A percentile compares a stretch with the other conserved stretches of the same genome.
phyloP scores from a whole-genome alignment of 148 eudicot species.

The Rheum nobile region DNA sequence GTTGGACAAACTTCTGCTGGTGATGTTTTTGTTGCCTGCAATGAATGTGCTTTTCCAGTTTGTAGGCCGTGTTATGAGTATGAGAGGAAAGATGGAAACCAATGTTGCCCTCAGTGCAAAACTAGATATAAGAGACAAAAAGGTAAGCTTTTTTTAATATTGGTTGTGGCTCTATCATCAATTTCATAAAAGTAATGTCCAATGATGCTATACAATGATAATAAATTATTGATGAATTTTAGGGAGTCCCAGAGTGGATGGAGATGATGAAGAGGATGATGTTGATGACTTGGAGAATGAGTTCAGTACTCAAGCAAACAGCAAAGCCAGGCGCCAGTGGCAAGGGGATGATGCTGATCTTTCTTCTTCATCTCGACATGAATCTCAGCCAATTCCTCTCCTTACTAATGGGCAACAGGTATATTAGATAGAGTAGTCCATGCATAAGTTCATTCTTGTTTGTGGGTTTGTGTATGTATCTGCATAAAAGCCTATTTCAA shows the following conservation, averaged over 20 bases:
- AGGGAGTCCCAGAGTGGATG: conserved; percentile 67
- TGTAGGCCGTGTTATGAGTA: conserved; percentile 70
- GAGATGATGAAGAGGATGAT: conserved; percentile 67
- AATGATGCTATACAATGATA: not conserved
- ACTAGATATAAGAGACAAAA: conserved; percentile 61
- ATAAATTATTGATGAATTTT: not conserved
- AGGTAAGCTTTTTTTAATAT: conserved; percentile 19
- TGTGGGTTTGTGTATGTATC: not conserved
- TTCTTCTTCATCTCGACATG: conserved; percentile 81
- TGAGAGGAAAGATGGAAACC: conserved; percentile 70
- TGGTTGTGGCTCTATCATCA: not conserved
- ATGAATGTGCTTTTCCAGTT: conserved; percentile 72
- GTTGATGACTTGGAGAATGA: conserved; percentile 59
- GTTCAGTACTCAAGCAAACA: conserved; percentile 41
- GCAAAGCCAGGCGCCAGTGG: conserved; percentile 62
- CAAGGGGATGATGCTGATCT: conserved; percentile 68
- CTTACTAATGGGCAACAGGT: conserved; percentile 81
- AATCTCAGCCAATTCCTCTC: conserved; percentile 81
- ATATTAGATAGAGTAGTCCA: conserved; percentile 11
- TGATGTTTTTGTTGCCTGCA: conserved; percentile 69
- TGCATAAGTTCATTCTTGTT: not conserved
- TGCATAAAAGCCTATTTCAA: not conserved
- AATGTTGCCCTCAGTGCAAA: conserved; percentile 67
- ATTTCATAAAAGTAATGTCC: not conserved
- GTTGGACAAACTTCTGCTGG: conserved; percentile 47